These are phyloP conservation scores for Calonectria hawksworthii DNA, from an alignment of 2,329 filamentous ascomycete species.

Conservation along the genomic window DNA sequence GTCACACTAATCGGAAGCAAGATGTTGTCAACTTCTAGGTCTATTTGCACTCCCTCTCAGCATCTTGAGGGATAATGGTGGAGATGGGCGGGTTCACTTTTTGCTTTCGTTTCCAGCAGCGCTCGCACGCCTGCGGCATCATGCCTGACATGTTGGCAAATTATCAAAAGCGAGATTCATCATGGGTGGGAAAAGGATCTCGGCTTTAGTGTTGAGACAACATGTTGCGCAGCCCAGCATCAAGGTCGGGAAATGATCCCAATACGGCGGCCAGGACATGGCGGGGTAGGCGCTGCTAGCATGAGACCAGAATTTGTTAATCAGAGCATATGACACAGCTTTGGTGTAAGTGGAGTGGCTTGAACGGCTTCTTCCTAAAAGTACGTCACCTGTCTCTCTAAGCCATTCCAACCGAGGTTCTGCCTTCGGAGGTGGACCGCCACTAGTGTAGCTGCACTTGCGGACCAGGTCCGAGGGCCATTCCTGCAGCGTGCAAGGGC, in stretches of 20 bases:
- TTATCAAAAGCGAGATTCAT: not conserved
- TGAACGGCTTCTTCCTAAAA: not conserved
- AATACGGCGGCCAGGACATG: not conserved
- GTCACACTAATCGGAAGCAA: slow-evolving; percentile 17
- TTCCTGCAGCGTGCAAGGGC: not conserved
- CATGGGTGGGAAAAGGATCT: not conserved
- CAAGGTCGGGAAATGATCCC: not conserved
- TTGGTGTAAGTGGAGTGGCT: slow-evolving; percentile 10
- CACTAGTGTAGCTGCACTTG: not conserved
- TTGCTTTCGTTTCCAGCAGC: slow-evolving; percentile 37
- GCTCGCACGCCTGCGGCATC: slow-evolving; percentile 29
- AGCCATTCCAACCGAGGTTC: not conserved
- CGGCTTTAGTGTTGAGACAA: not conserved
- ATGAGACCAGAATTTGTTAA: not conserved
- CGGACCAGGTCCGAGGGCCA: not conserved
- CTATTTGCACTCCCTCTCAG: not conserved
- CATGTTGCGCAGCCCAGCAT: not conserved
- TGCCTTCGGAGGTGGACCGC: slow-evolving; percentile 8
- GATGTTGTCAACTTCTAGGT: not conserved
- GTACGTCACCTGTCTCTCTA: not conserved
- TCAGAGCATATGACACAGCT: not conserved
- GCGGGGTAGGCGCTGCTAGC: not conserved
- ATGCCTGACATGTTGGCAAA: slow-evolving; percentile 5
- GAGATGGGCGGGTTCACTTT: slow-evolving; percentile 21
- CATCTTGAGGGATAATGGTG: not conserved